Base-by-base conservation (phyloP, 805 yeast genomes). In the Pichia californica region DNA sequence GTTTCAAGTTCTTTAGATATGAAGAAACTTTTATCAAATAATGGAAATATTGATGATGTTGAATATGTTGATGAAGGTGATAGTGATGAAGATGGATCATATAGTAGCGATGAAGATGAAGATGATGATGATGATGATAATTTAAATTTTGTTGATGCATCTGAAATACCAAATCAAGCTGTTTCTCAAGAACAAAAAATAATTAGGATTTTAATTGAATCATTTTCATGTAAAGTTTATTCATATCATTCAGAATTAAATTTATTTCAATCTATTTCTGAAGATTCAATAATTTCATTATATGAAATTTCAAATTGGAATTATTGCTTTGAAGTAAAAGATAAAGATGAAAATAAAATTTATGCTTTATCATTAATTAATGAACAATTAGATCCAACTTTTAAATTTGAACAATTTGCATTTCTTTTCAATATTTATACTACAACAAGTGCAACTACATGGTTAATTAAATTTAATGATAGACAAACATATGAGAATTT, bases 391-490 rank as follows among this genome's bases (percentile, higher is more conserved):
- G 79, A 74, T 54, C 87, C 93, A 2, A 69, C 74, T n/a, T 81
- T 85, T 57, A 78, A 81, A 55, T 71, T 68, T 48, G 78, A 73
- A 11, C 58, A 72, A 27, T 50, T 60, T 13, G 71, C 85, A 1
- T 83, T 88, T 51, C 72, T 83, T 13, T 88, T 86, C 71, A 83
- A 84, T 57, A 70, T 75, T 49, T 64, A 62, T 23, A 52, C 63
- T 5, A 70, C 59, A 6, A 58, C 61, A 2, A 53, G 58, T 1
- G 73, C 79, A 0, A 65, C 70, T 21, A 81, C 95, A 1, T 84
- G 83, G 73, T 68, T 85, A 51, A 52, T 85, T 31, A 76, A 71
- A 52, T 86, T 88, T 54, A 49, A 50, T 1, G 57, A 61, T 31
- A 55, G 62, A 9, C 63, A 64, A 1, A 58, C 57, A 0, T 70